Evolutionary conservation across 495 filamentous ascomycete species (phyloP), one percentile per base, ranked within the genome.

Genomic region (Penicillium ochrochloron): DNA sequence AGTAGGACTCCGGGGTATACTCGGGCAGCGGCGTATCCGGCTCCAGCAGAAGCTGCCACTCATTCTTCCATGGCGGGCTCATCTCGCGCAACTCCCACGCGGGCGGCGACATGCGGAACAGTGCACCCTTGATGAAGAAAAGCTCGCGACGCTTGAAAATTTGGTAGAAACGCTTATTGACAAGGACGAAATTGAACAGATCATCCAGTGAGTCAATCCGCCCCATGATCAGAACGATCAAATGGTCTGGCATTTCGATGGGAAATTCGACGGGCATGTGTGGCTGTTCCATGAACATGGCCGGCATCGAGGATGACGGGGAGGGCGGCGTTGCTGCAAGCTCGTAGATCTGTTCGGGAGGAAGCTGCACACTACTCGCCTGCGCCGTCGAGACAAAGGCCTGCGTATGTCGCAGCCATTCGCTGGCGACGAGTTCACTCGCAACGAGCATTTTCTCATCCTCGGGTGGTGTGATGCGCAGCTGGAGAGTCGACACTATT

Each of bases 21-120:
- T 88, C 84, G 0, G 84, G 80, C 15, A 82, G 80, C 25, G 81
- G 80, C 1, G 78, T 75, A 42, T 80, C 81, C 12, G 78, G 78
- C 41, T 85, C 79, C 17, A 77, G 29, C 14, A 78, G 60, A 23
- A 73, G 63, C 46, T 78, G 78, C 66, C 78, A 76, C 23, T 82
- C 73, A n/a, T 75, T 78, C 41, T 75, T 75, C 71, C 83, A 84
- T 0, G 85, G 86, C 19, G 83, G 82, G 59, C 83, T 85, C 73
- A 88, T 85, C 67, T 90, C 86, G 23, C 86, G 85, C 60, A 87
- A 74, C 67, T 90, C 88, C 85, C 85, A 89, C 2, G 87, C 87
- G 1, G 88, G 78, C n/a, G 86, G 83, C 0, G 85, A 89, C 81
- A 83, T 83, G 60, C 75, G 81, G 60, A 79, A 83, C 2, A 88